Evolutionary conservation across 352 stramenopile species (phyloP).

Genomic region (Phytophthora sansomeana): DNA sequence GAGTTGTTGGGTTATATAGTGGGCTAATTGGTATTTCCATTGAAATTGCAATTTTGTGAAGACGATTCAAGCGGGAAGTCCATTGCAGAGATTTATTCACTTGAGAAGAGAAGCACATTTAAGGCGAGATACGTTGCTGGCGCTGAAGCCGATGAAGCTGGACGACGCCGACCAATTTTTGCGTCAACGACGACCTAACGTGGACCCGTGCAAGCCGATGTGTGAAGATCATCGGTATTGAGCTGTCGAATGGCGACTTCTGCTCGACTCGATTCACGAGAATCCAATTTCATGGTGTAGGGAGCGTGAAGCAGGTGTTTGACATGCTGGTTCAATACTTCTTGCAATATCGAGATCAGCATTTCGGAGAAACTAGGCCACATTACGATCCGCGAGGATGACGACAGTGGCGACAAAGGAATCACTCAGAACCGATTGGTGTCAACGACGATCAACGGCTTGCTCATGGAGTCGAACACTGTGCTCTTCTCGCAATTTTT

Average conservation of each 20-base stretch:
- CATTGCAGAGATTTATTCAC: slow-evolving; percentile 42
- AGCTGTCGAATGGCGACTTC: slow-evolving; percentile 37
- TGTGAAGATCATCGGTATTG: slow-evolving; percentile 43
- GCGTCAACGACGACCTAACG: slow-evolving; percentile 29
- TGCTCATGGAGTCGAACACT: slow-evolving; percentile 48
- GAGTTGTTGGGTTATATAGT: not conserved
- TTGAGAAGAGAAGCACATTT: slow-evolving; percentile 19
- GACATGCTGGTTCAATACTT: slow-evolving; percentile 45
- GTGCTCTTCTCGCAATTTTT: slow-evolving; percentile 47
- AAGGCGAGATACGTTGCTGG: slow-evolving; percentile 27
- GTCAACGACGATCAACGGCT: slow-evolving; percentile 36
- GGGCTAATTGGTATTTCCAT: not conserved
- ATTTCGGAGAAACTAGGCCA: slow-evolving; percentile 48
- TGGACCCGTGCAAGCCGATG: slow-evolving; percentile 42
- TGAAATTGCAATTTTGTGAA: slow-evolving; percentile 8
- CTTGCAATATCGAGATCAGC: slow-evolving; percentile 52
- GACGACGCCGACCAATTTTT: slow-evolving; percentile 41
- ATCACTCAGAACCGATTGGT: slow-evolving; percentile 46
- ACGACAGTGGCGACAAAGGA: slow-evolving; percentile 37
- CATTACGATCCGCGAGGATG: slow-evolving; percentile 51
- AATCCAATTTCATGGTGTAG: slow-evolving; percentile 42
- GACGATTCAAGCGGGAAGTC: slow-evolving; percentile 46
- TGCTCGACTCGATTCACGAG: slow-evolving; percentile 37
- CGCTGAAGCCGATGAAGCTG: slow-evolving; percentile 40
- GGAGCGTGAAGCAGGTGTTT: slow-evolving; percentile 44